Evolutionary conservation across 192 early-diverging fungal genomes (phyloP).

Genomic region (Coemansia sp.): DNA sequence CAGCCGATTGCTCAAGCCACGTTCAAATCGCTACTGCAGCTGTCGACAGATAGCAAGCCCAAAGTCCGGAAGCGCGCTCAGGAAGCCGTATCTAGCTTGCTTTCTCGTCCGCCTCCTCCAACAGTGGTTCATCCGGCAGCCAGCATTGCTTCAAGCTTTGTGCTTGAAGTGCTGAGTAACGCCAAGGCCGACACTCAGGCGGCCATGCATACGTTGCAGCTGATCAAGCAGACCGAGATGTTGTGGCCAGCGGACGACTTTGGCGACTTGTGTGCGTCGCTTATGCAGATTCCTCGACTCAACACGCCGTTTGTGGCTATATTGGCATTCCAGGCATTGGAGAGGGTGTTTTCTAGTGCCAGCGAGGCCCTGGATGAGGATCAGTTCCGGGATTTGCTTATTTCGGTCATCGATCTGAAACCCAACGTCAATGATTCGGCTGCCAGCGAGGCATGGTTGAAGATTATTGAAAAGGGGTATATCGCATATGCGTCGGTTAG

Average conservation of each 20-base stretch:
- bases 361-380: conserved; percentile 47
- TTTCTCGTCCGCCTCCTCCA: conserved; percentile 72
- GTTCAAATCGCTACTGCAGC: conserved; percentile 70
- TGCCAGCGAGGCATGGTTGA: conserved; percentile 80
- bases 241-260: conserved; percentile 61
- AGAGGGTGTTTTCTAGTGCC: conserved; percentile 30
- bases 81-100: conserved; percentile 71
- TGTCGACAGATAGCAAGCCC: conserved; percentile 79
- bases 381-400: conserved; percentile 55
- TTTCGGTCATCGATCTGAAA: conserved; percentile 70
- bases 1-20: conserved; percentile 65
- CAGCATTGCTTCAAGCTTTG: conserved; percentile 61
- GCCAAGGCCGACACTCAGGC: conserved; percentile 57
- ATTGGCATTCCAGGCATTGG: conserved; percentile 55
- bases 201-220: conserved; percentile 65
- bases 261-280: conserved; percentile 62
- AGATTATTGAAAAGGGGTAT: conserved; percentile 74
- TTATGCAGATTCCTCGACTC: conserved; percentile 76
- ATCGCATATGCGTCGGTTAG: conserved; percentile 62
- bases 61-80: conserved; percentile 88
- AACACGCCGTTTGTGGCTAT: conserved; percentile 77
- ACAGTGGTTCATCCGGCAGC: conserved; percentile 70
- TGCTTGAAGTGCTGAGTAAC: conserved; percentile 56
- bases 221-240: conserved; percentile 64
- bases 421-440: conserved; percentile 81